phyloP scores from a whole-genome alignment of 2,329 filamentous ascomycete genomes.

The Cladosporium sp. region DNA sequence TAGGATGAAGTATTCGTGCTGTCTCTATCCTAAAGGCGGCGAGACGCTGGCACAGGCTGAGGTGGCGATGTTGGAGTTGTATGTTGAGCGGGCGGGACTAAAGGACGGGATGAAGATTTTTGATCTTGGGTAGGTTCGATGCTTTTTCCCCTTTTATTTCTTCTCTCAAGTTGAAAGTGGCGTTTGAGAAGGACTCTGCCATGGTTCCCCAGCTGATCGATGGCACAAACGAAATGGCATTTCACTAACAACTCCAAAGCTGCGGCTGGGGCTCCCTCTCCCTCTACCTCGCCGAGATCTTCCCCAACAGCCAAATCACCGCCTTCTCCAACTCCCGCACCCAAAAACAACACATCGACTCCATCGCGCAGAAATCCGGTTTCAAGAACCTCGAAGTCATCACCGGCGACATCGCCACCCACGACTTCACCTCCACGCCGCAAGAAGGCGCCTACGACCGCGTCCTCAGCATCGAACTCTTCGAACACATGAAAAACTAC shows the following conservation, averaged over 20 bases:
- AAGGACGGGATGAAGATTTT: slow-evolving; percentile 58
- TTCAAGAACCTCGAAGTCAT: slow-evolving; percentile 60
- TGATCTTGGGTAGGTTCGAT: slow-evolving; percentile 52
- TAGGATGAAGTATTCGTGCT: slow-evolving; percentile 69
- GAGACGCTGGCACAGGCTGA: slow-evolving; percentile 64
- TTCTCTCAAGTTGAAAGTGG: slow-evolving; percentile 15
- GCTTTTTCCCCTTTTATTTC: too few species aligned
- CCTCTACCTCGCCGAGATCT: slow-evolving; percentile 61
- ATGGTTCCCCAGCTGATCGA: too few species aligned
- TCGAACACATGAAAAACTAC: slow-evolving; percentile 77
- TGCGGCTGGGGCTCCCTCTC: slow-evolving; percentile 67
- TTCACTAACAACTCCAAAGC: slow-evolving; percentile 33
- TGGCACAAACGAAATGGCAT: too few species aligned
- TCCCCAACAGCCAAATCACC: slow-evolving; percentile 59
- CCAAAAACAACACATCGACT: slow-evolving; percentile 64
- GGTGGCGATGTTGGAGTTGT: slow-evolving; percentile 60
- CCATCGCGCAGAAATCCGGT: slow-evolving; percentile 51
- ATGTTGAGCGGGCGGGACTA: slow-evolving; percentile 58
- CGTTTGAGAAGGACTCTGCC: background rate
- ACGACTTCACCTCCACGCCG: slow-evolving; percentile 54
- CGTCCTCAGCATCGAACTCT: slow-evolving; percentile 66
- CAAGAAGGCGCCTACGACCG: slow-evolving; percentile 51
- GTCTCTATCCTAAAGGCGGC: slow-evolving; percentile 59
- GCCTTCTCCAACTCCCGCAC: slow-evolving; percentile 67
- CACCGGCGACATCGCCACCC: slow-evolving; percentile 63